A percentile compares a stretch with the other conserved stretches of the same genome.
These are phyloP conservation scores for Lipomyces yamanashiensis DNA, from an alignment of 805 yeast genomes.

Conservation along the genomic window DNA sequence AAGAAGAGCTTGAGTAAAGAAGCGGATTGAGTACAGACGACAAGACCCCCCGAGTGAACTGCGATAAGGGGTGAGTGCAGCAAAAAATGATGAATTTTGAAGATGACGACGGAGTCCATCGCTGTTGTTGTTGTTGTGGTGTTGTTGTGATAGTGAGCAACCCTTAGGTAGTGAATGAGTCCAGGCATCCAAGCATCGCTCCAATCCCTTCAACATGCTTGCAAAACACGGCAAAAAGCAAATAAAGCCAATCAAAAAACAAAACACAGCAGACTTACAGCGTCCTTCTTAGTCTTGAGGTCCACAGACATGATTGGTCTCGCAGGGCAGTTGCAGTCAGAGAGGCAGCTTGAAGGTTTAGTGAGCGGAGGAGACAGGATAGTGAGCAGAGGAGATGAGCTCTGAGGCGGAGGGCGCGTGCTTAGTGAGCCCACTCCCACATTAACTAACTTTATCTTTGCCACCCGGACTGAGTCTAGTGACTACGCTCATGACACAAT, in stretches of 20 bases:
- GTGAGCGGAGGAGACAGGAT: background rate
- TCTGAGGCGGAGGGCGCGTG: background rate
- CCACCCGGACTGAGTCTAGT: no score
- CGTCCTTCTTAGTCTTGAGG: slow-evolving; percentile 45
- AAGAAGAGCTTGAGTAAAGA: no score
- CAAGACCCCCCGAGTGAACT: no score
- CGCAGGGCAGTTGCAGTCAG: background rate
- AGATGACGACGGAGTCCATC: no score
- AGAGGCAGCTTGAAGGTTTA: background rate
- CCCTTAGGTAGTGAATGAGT: background rate
- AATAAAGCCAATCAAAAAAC: background rate
- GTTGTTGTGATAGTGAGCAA: background rate
- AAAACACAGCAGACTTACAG: slow-evolving; percentile 41
- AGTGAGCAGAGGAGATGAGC: background rate
- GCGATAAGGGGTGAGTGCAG: no score
- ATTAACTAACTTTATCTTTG: background rate
- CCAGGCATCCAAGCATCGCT: background rate
- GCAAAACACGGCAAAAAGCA: background rate
- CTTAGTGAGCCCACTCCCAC: background rate
- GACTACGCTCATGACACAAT: no score
- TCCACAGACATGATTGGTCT: slow-evolving; percentile 10
- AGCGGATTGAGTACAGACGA: no score
- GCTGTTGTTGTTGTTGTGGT: background rate
- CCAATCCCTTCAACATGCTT: background rate
- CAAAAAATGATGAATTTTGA: no score